Percentiles rank a stretch among this genome's conserved stretches.
Conservation (phyloP, 1,139 yeast species). For the Geotrichum australiense region DNA sequence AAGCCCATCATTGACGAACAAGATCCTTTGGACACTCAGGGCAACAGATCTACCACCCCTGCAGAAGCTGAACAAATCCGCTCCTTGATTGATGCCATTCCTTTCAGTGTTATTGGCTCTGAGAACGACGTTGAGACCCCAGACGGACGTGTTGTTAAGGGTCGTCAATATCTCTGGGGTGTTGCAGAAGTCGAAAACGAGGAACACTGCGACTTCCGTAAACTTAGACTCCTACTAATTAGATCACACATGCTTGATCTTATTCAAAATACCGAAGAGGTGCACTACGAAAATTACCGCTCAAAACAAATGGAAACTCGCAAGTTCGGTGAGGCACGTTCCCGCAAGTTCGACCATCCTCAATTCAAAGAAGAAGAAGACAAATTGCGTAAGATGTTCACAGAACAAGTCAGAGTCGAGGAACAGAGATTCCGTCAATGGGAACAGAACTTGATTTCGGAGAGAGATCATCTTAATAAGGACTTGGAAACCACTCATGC, state of each 20-base stretch:
- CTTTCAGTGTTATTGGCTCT: slow-evolving; percentile 88
- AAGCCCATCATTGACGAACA: slow-evolving; percentile 55
- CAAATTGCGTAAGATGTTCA: slow-evolving; percentile 85
- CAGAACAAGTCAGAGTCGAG: slow-evolving; percentile 97
- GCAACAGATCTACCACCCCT: slow-evolving; percentile 26
- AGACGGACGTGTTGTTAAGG: slow-evolving; percentile 72
- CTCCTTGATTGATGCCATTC: slow-evolving; percentile 84
- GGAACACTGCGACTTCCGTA: slow-evolving; percentile 89
- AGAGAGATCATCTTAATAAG: slow-evolving; percentile 86
- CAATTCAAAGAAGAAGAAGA: slow-evolving; percentile 95
- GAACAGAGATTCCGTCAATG: slow-evolving; percentile 97
- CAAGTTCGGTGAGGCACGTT: slow-evolving; percentile 43
- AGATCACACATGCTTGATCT: slow-evolving; percentile 94
- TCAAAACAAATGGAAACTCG: slow-evolving; percentile 66
- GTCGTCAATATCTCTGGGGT: slow-evolving; percentile 97
- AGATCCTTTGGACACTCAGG: slow-evolving; percentile 21
- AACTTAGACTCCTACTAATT: slow-evolving; percentile 76
- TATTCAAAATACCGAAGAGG: slow-evolving; percentile 79
- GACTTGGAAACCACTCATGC: slow-evolving; percentile 85
- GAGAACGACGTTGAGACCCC: slow-evolving; percentile 76
- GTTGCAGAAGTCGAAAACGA: slow-evolving; percentile 95
- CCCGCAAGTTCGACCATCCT: slow-evolving; percentile 58
- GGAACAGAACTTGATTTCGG: slow-evolving; percentile 94
- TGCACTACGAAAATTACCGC: slow-evolving; percentile 87
- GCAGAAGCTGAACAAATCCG: slow-evolving; percentile 55